These are phyloP conservation scores for Chalaropsis ovoidea DNA, from an alignment of 2,329 filamentous ascomycete species.

Conservation along the genomic window DNA sequence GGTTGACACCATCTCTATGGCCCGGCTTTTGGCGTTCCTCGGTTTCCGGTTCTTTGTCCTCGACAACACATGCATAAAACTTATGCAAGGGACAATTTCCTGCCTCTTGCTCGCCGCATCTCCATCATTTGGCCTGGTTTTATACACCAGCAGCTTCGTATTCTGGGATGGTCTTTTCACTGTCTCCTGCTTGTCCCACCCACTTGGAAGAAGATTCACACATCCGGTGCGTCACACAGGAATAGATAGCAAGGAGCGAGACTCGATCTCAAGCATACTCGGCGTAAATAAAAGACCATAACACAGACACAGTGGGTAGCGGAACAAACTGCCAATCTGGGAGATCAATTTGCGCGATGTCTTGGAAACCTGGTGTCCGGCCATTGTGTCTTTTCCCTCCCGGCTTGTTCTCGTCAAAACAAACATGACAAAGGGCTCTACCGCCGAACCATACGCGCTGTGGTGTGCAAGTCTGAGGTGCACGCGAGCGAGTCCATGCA, in stretches of 20 bases:
- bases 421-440: conserved; percentile 2
- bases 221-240: background rate
- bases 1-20: background rate
- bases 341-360: background rate
- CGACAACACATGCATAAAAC: background rate
- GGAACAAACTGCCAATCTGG: conserved; percentile 2
- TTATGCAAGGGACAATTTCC: background rate
- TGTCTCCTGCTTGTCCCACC: background rate
- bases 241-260: background rate
- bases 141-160: background rate
- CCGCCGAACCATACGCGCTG: background rate
- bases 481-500: background rate
- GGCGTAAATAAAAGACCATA: background rate
- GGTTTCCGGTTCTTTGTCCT: background rate
- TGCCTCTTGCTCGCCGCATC: too few relatives aligned
- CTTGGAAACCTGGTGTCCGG: background rate
- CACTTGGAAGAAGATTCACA: background rate
- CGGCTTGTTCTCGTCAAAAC: background rate
- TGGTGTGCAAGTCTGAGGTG: background rate
- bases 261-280: background rate
- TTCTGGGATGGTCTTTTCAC: background rate
- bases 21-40: too few relatives aligned
- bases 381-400: background rate
- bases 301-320: background rate
- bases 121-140: too few relatives aligned